Evolutionary conservation across 1,284 basidiomycete genomes (phyloP).

Genomic region (Pseudozyma thailandica): DNA sequence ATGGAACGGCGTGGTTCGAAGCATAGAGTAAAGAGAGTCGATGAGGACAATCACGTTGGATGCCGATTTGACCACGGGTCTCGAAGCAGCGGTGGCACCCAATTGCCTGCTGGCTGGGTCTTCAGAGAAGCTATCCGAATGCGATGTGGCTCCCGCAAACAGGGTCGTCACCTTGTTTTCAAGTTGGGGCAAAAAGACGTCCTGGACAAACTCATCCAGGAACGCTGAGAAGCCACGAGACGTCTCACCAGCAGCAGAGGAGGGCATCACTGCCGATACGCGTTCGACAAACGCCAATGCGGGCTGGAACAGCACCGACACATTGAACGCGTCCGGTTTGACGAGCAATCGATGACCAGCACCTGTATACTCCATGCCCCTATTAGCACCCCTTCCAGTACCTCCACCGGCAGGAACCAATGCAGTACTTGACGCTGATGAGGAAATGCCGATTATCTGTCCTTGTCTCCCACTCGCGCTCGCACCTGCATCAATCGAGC

Average conservation of each 20-base stretch:
- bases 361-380: constrained; percentile 24
- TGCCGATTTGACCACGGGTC: constrained; percentile 85
- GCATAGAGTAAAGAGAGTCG: constrained; percentile 91
- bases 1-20: constrained; percentile 93
- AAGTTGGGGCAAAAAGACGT: constrained; percentile 90
- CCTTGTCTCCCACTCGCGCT: constrained; percentile 1
- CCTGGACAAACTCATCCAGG: constrained; percentile 92
- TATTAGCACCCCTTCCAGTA: not conserved
- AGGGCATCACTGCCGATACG: constrained; percentile 65
- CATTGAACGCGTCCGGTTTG: constrained; percentile 92
- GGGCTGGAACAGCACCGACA: constrained; percentile 91
- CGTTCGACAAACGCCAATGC: constrained; percentile 86
- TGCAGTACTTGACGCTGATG: not conserved
- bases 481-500: constrained; percentile 30
- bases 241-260: constrained; percentile 54
- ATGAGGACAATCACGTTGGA: constrained; percentile 88
- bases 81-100: constrained; percentile 65
- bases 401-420: not conserved
- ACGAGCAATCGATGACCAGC: constrained; percentile 87
- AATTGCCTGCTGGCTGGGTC: constrained; percentile 33
- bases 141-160: constrained; percentile 46
- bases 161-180: constrained; percentile 82
- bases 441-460: constrained; percentile 17
- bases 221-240: constrained; percentile 76
- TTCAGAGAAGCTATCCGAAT: constrained; percentile 76